Evolutionary conservation across 441 rosid species (phyloP).

Genomic region (Daphne laureola): DNA sequence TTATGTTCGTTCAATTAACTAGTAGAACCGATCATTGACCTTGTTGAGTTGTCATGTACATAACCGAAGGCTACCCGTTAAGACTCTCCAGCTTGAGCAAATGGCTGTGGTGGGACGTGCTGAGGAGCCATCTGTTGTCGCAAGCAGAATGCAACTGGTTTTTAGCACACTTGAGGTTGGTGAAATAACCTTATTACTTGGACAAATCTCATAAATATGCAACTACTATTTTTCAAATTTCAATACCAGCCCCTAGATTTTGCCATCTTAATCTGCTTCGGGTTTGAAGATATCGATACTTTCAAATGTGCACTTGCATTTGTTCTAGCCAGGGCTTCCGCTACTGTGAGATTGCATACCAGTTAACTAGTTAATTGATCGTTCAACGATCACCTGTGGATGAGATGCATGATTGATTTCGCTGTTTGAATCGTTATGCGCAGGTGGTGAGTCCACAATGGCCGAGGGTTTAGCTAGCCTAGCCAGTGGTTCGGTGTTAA

Average conservation of each 20-base stretch:
- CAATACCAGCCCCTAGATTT: too few species aligned
- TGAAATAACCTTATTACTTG: not conserved
- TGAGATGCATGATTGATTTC: not conserved
- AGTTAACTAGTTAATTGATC: too few species aligned
- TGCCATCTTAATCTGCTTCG: too few species aligned
- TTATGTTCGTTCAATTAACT: not conserved
- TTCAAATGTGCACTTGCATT: too few species aligned
- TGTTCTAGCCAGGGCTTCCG: too few species aligned
- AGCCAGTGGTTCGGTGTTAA: slow-evolving; percentile 11
- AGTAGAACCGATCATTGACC: not conserved
- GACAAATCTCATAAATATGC: too few species aligned
- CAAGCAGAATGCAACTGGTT: slow-evolving; percentile 78
- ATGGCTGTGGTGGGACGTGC: slow-evolving; percentile 74
- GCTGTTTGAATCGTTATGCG: slow-evolving; percentile 12
- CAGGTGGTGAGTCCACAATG: slow-evolving; percentile 95
- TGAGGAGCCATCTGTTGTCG: slow-evolving; percentile 88
- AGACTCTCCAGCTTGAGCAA: slow-evolving; percentile 89
- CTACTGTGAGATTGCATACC: too few species aligned
- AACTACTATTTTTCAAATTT: too few species aligned
- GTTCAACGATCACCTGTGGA: not conserved
- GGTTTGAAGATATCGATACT: too few species aligned
- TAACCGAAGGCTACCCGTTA: slow-evolving; percentile 73
- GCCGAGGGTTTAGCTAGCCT: slow-evolving; percentile 54
- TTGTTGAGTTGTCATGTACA: slow-evolving; percentile 3
- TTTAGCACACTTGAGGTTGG: slow-evolving; percentile 90